These are phyloP conservation scores for Gaultheria prostrata DNA, from an alignment of 148 eudicot species.

Conservation along the genomic window DNA sequence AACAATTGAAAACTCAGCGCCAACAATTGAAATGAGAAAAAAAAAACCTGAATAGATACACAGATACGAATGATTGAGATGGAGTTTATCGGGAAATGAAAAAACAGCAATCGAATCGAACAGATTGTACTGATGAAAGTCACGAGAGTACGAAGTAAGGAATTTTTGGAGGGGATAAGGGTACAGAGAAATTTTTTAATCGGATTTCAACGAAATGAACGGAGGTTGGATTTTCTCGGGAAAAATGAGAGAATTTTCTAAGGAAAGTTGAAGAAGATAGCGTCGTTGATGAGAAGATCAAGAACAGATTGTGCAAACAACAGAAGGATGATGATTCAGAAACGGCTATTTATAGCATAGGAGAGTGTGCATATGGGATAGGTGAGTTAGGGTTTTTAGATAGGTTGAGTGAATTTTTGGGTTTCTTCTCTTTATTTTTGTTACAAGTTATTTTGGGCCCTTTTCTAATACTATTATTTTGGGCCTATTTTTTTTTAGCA, in stretches of 20 bases:
- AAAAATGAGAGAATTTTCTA: constrained; percentile 1
- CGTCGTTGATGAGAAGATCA: background rate
- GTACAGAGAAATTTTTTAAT: background rate
- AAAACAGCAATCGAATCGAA: no score
- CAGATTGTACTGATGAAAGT: background rate
- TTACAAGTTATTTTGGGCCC: no score
- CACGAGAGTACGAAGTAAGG: background rate
- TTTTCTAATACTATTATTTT: no score
- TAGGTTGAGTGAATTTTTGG: background rate
- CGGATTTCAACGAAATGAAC: background rate
- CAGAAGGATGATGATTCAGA: background rate
- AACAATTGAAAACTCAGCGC: background rate
- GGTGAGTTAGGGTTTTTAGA: constrained; percentile 10
- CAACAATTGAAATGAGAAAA: no score
- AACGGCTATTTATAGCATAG: background rate
- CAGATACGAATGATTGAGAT: background rate
- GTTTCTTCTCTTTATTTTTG: no score
- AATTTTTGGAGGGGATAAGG: background rate
- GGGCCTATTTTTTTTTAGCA: no score
- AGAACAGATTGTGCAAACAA: background rate
- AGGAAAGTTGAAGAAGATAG: background rate
- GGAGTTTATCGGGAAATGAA: background rate
- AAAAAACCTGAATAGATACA: background rate
- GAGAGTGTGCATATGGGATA: background rate
- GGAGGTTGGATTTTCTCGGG: background rate